Evolutionary conservation across 495 filamentous ascomycete genomes (phyloP).

Genomic region (Amorphotheca resinae): DNA sequence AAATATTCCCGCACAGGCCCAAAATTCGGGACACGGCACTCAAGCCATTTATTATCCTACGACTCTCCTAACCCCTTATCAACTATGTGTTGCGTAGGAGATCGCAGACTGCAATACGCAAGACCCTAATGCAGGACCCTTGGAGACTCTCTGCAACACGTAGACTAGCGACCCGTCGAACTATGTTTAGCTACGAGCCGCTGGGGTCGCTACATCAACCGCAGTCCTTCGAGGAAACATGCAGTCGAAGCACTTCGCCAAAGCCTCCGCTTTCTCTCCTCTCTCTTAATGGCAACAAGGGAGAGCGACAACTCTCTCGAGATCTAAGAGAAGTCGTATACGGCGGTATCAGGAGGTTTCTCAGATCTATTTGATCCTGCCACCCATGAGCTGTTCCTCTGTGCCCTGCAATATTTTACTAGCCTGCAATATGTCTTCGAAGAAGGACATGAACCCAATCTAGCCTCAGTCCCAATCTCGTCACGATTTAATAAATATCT

Average conservation of each 20-base stretch:
- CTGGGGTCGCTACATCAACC: not conserved
- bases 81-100: not conserved
- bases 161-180: not conserved
- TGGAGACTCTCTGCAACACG: not conserved
- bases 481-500: too few species aligned
- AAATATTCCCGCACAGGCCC: too few species aligned
- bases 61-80: not conserved
- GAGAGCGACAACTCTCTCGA: not conserved
- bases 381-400: not conserved
- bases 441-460: not conserved
- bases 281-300: not conserved
- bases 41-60: too few species aligned
- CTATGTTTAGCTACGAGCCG: not conserved
- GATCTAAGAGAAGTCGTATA: not conserved
- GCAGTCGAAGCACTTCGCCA: not conserved
- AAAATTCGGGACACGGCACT: too few species aligned
- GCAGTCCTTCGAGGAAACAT: not conserved
- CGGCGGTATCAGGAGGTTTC: not conserved
- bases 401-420: not conserved
- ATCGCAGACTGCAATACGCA: not conserved
- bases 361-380: not conserved
- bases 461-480: too few species aligned
- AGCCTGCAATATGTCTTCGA: not conserved
- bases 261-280: not conserved
- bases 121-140: not conserved